Base-by-base conservation (phyloP, 2,329 filamentous ascomycete species). In the Thelonectria blattea region DNA sequence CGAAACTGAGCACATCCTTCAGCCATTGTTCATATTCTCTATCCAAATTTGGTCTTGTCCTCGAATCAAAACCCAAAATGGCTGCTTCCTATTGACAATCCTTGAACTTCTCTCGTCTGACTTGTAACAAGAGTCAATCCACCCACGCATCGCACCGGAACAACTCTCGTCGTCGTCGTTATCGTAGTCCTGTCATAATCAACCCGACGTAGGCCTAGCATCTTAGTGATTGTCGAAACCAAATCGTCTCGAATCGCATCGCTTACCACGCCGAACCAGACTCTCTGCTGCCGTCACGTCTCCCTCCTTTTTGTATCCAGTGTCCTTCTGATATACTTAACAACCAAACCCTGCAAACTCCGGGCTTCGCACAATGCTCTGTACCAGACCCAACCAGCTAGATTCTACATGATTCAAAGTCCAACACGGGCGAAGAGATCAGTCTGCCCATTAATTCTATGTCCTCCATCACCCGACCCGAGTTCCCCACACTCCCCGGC, bases 401-500 rank as follows among this genome's bases (percentile, higher is more conserved):
- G 62, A 59, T 61, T 68, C 64, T 65, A 69, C 68, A 67, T 67
- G 52, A 66, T 64, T 64, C 55, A 63, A 43, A 69, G 53, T 59
- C 57, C 53, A 57, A 57, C 51, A 18, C 18, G 54, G 53, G 58
- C 45, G 56, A 62, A 67, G 64, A 60, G 47, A 61, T 37, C 59
- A 58, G 51, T 52, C 60, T 55, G 57, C 55, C 56, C 54, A 65
- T 63, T 63, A 63, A 51, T 58, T 46, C 45, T 42, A 17, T 14
- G 41, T 24, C 20, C 46, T 74, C 59, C 61, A 72, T 69, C 51
- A 78, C 70, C 46, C 78, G 85, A 78, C 71, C 46, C 78, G 85
- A 15, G 92, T 88, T 24, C 91, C 91, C 91, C 91, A 95, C 34
- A 95, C 85, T 5, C 92, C 91, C 62, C 91, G 82, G 18, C 92